Conservation (phyloP, 2,329 filamentous ascomycete species). For the Ophiostoma montium region DNA sequence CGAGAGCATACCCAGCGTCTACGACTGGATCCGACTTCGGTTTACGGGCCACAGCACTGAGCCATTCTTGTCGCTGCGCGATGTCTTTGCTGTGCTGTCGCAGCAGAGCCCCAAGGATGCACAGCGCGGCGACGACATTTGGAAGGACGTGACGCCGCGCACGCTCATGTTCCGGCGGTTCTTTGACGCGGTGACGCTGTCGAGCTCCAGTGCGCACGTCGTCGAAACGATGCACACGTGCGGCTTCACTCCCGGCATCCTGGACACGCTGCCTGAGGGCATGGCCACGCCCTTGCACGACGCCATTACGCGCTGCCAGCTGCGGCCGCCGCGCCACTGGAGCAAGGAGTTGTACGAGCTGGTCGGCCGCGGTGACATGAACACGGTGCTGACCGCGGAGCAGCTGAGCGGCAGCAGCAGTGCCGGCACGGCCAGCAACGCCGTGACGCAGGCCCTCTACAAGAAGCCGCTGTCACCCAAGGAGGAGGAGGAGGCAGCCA, state of each 20-base stretch:
- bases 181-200: slow-evolving; percentile 29
- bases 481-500: slow-evolving; percentile 35
- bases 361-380: slow-evolving; percentile 71
- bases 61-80: slow-evolving; percentile 28
- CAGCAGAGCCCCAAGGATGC: slow-evolving; percentile 23
- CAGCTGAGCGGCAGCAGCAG: slow-evolving; percentile 20
- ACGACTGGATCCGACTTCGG: slow-evolving; percentile 38
- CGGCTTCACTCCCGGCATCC: slow-evolving; percentile 49
- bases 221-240: slow-evolving; percentile 62
- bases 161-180: slow-evolving; percentile 58
- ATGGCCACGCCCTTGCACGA: slow-evolving; percentile 71
- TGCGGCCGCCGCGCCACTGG: slow-evolving; percentile 69
- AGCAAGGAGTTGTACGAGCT: slow-evolving; percentile 54
- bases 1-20: slow-evolving; percentile 22
- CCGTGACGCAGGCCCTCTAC: neutral
- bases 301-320: slow-evolving; percentile 70
- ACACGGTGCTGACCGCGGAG: slow-evolving; percentile 42
- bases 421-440: neutral
- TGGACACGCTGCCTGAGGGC: slow-evolving; percentile 77
- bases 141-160: slow-evolving; percentile 42
- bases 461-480: slow-evolving; percentile 20
- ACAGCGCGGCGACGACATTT: slow-evolving; percentile 23
- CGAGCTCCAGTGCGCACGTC: slow-evolving; percentile 39
- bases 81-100: slow-evolving; percentile 29
- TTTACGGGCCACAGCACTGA: slow-evolving; percentile 25